Evolutionary conservation across 2,329 filamentous ascomycete species (phyloP).

Genomic region (Fusarium compactum): DNA sequence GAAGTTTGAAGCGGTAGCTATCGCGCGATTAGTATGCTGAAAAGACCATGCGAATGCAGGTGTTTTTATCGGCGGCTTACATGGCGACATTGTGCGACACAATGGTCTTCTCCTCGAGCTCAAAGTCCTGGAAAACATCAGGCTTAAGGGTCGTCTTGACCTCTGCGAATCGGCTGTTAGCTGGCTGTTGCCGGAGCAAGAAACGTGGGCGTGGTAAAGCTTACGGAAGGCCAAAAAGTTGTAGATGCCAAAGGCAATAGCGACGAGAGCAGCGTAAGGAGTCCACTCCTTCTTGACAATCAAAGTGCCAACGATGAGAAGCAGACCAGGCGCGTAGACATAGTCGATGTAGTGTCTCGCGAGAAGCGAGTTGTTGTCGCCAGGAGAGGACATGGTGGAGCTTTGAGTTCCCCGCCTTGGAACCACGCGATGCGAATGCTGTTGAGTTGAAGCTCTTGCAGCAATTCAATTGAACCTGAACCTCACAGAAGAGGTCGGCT

Average conservation of each 20-base stretch:
- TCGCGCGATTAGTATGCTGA: constrained; percentile 14
- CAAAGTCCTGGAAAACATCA: constrained; percentile 88
- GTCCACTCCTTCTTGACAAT: constrained; percentile 85
- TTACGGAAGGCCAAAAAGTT: constrained; percentile 80
- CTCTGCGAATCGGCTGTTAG: constrained; percentile 60
- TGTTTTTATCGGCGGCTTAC: constrained; percentile 60
- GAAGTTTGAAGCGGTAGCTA: constrained; percentile 93
- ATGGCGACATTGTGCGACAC: constrained; percentile 99
- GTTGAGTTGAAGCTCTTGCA: constrained; percentile 23
- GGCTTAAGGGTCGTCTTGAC: constrained; percentile 88
- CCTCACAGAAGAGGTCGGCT: constrained; percentile 7
- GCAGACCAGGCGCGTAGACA: constrained; percentile 84
- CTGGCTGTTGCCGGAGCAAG: not conserved
- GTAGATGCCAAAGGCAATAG: constrained; percentile 73
- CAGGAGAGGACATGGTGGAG: constrained; percentile 43
- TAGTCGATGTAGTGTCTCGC: constrained; percentile 78
- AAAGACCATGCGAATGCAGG: not conserved
- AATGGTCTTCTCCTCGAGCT: constrained; percentile 92
- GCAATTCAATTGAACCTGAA: constrained; percentile 38
- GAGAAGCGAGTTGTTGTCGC: constrained; percentile 51
- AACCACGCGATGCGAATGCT: constrained; percentile 15
- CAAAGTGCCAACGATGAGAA: constrained; percentile 80
- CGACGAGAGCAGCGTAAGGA: constrained; percentile 75
- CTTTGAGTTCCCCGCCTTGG: constrained; percentile 37
- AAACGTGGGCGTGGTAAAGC: constrained; percentile 51